Percentiles rank a stretch among this genome's conserved stretches.
Conservation (phyloP, 2,329 filamentous ascomycete genomes). For the Annulohypoxylon truncatum region DNA sequence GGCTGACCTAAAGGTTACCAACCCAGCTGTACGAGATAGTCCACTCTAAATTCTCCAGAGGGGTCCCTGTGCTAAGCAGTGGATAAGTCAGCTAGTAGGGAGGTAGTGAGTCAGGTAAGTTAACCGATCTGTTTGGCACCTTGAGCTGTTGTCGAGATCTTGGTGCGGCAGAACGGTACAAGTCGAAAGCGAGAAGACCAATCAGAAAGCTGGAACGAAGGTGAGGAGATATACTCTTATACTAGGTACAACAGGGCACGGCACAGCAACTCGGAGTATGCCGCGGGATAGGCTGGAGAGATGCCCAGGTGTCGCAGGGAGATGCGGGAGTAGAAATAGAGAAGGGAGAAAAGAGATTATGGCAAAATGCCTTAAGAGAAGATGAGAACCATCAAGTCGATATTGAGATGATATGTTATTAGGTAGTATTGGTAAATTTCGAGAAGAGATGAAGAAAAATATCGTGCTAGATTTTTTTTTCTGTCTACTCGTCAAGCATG, state of each 20-base stretch:
- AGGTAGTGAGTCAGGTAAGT: not conserved
- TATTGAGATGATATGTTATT: constrained; percentile 28
- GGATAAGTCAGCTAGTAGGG: not conserved
- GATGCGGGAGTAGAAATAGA: constrained; percentile 4
- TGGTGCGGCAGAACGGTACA: constrained; percentile 31
- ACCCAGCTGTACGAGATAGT: constrained; percentile 8
- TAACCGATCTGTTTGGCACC: constrained; percentile 6
- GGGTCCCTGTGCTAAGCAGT: not conserved
- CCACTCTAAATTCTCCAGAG: constrained; percentile 22
- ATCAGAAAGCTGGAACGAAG: constrained; percentile 26
- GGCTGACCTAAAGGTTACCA: constrained; percentile 1
- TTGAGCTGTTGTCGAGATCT: constrained; percentile 21
- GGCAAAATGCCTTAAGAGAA: constrained; percentile 25
- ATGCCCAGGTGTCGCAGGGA: not conserved
- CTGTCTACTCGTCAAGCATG: constrained; percentile 1
- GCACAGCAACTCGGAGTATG: constrained; percentile 27
- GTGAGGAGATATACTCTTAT: constrained; percentile 27
- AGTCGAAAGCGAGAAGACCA: constrained; percentile 30
- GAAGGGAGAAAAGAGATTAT: constrained; percentile 11
- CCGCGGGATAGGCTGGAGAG: constrained; percentile 19
- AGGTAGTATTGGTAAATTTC: constrained; percentile 33
- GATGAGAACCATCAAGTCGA: constrained; percentile 28
- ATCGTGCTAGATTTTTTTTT: constrained; percentile 22
- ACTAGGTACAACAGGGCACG: constrained; percentile 27
- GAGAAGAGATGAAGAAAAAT: constrained; percentile 25